Evolutionary conservation across 108 stramenopile species (phyloP).

Genomic region (Nitzschia sp.): DNA sequence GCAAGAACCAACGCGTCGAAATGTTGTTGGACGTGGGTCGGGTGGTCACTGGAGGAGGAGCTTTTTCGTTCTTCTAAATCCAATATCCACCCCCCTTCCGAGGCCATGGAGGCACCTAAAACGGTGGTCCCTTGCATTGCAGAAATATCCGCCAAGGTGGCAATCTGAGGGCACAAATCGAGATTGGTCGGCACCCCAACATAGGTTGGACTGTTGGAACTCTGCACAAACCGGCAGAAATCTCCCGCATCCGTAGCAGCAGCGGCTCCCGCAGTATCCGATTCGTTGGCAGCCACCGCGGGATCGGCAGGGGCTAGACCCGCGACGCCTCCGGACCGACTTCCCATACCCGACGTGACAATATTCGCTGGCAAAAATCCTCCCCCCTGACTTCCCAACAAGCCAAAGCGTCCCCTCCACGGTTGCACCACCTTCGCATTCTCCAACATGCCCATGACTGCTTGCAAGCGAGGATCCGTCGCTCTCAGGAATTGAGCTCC

Average conservation of each 20-base stretch:
- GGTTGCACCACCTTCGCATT: background rate
- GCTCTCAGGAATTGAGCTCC: constrained; percentile 38
- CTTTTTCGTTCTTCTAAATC: background rate
- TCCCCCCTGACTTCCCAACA: constrained; percentile 32
- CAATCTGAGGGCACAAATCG: constrained; percentile 25
- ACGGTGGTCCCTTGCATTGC: background rate
- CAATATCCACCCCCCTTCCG: constrained; percentile 28
- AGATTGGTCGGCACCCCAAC: constrained; percentile 12
- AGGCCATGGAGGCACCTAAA: constrained; percentile 1
- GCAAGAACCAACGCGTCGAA: constrained; percentile 38
- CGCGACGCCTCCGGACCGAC: background rate
- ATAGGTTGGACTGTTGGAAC: constrained; percentile 6
- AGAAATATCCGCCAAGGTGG: constrained; percentile 16
- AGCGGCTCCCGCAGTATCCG: background rate
- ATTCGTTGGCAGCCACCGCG: background rate
- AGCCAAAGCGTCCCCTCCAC: constrained; percentile 34
- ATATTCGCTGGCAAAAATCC: constrained; percentile 20
- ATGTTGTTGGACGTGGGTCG: background rate
- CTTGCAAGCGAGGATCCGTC: constrained; percentile 12
- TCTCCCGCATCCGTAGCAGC: constrained; percentile 12
- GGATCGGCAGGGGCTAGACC: background rate
- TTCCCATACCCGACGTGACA: background rate
- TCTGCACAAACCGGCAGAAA: constrained; percentile 32
- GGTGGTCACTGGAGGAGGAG: background rate
- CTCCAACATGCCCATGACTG: constrained; percentile 32